Base-by-base conservation (phyloP, 2,329 filamentous ascomycete species). In the Hymenoscyphus scutula region DNA sequence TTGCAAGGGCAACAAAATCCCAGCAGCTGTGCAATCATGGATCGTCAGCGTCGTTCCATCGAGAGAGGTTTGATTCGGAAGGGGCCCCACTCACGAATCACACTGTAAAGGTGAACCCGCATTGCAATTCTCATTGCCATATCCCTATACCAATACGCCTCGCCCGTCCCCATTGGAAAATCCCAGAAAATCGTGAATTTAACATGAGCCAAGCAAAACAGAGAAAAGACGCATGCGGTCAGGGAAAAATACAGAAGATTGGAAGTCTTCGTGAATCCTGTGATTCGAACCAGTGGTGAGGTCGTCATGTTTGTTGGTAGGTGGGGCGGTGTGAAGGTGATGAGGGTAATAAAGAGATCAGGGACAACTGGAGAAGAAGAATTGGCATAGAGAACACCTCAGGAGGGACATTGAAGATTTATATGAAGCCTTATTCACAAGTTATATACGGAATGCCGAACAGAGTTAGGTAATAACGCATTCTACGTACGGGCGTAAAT, bases 11-110 rank as follows among this genome's bases (percentile, higher is more conserved):
- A 64, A 48, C 3, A 64, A 13, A 8, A 64, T 61, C 15, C 64
- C 64, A n/a, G 62, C 62, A 45, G 64, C 64, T 66, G 23, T 53
- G 41, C 10, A 37, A 48, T 32, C 37, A 15, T 17, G 7, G 29
- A n/a, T 23, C 13, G 19, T 58, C 10, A 53, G 7, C 34, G 25
- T 15, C 19, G n/a, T 34, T 32, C 17, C 32, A 23, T 19, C 5
- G 23, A 5, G 32, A 7, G 6, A 29, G 10, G 30, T 34, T 13
- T 8, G 32, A 56, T 23, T 11, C 15, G n/a, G 7, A 23, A 13
- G 23, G 7, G 25, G n/a, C n/a, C n/a, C n/a, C n/a, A 58, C 64
- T 53, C 34, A 65, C 65, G 65, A 51, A 66, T 48, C 32, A 66
- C 65, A 56, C 58, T 62, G 34, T 55, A 59, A 6, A 65, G 30